phyloP scores from a whole-genome alignment of 106 monocot genomes.

The Dioscorea alata region DNA sequence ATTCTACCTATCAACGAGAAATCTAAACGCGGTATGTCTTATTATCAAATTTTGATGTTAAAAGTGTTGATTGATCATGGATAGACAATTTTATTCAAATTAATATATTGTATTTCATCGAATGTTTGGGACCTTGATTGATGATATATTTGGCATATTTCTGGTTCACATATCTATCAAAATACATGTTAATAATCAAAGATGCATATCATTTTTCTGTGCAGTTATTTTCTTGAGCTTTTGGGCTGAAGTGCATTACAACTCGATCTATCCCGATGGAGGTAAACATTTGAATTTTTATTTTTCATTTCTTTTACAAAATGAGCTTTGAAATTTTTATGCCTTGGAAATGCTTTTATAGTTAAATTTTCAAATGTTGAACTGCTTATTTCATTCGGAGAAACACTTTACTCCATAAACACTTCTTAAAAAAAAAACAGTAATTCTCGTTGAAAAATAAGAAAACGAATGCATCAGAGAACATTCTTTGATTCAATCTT shows the following conservation, averaged over 20 bases:
- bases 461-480: not conserved
- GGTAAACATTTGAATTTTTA: slow-evolving; percentile 15
- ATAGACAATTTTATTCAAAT: not conserved
- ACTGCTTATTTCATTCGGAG: too few species aligned
- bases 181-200: not conserved
- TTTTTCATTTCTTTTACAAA: too few species aligned
- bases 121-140: too few species aligned
- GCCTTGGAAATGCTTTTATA: too few species aligned
- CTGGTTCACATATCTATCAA: not conserved
- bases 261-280: slow-evolving; percentile 74
- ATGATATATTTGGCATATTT: too few species aligned
- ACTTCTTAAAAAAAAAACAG: too few species aligned
- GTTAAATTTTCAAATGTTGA: too few species aligned
- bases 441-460: too few species aligned
- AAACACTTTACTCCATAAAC: too few species aligned
- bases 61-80: not conserved
- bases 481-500: too few species aligned
- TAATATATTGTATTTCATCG: not conserved
- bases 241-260: slow-evolving; percentile 81
- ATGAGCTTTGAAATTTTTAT: too few species aligned
- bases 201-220: not conserved
- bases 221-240: slow-evolving; percentile 69
- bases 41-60: not conserved
- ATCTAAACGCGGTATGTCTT: slow-evolving; percentile 56
- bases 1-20: slow-evolving; percentile 58